Evolutionary conservation across 1,139 yeast species (phyloP), one percentile per base, ranked within the genome.

Genomic region (Candida frijolesensis): DNA sequence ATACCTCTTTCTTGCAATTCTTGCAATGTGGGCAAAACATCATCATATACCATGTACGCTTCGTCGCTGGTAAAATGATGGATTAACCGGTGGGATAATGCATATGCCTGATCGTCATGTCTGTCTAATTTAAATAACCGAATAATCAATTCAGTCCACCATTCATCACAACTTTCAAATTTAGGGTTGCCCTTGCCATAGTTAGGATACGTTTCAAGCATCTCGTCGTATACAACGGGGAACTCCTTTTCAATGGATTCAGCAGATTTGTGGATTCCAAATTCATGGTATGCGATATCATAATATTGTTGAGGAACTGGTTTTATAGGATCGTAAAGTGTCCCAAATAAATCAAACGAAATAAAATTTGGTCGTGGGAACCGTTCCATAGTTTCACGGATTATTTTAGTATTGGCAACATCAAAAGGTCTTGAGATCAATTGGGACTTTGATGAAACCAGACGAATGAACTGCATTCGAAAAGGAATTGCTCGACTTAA

Each of bases 341-440:
- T 85, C 42, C 83, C 85, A 65, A 84, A 85, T 0, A 85, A 86
- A 65, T 86, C 92, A 53, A 86, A 77, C 0, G 90, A 82, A 0
- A 86, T 66, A 12, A 84, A 62, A 39, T 70, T 70, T 2, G 89
- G 88, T 40, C 61, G 65, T 27, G 74, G 66, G 51, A 74, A 75
- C 41, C 19, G 58, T 56, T 4, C 44, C n/a, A 44, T 38, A 3
- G 76, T 63, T 42, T 72, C 76, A 50, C 75, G 58, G 34, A 71
- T 61, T 48, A 57, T 64, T 35, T 65, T 55, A 8, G 63, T 56
- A 41, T 65, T 66, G 30, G 59, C 63, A 25, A 63, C 53, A 25
- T 61, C 56, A 46, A 70, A 63, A 1, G 76, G 75, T 42, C 66
- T 65, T 2, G 72, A 67, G 9, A 65, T 56, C 33, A 66, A 52